A percentile compares a stretch with the other conserved stretches of the same genome.
phyloP scores from a whole-genome alignment of 805 yeast genomes.

The Cyberlindnera xylosilytica region DNA sequence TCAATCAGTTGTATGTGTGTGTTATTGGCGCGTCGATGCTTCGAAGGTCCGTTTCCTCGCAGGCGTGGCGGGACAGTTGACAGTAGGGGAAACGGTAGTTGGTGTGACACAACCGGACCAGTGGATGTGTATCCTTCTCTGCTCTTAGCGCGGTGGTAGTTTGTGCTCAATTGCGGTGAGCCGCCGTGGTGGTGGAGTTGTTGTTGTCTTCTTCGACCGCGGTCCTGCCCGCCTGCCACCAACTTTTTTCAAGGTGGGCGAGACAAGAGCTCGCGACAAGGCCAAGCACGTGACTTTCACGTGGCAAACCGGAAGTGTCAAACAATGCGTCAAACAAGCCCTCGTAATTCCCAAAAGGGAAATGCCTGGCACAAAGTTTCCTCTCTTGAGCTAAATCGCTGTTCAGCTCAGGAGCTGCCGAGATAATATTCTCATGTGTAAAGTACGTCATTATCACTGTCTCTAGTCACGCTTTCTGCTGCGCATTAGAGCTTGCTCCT shows the following conservation, averaged over 20 bases:
- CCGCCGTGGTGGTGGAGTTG: background rate
- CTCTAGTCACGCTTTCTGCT: no score
- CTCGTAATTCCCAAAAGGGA: no score
- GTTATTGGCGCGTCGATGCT: background rate
- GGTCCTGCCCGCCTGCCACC: background rate
- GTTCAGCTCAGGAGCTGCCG: no score
- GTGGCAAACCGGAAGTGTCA: constrained; percentile 11
- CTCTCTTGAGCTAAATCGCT: no score
- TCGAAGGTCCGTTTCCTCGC: background rate
- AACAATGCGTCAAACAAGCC: no score
- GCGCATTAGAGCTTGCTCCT: no score
- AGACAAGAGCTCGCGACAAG: background rate
- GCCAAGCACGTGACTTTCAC: constrained; percentile 20
- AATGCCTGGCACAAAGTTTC: no score
- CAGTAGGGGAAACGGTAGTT: no score
- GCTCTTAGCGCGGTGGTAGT: background rate
- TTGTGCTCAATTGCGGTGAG: background rate
- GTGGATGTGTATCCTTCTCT: background rate
- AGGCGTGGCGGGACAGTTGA: background rate
- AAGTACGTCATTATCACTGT: no score
- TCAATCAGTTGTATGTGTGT: no score
- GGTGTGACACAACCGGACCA: background rate
- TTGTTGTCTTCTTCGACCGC: background rate
- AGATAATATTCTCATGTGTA: no score
- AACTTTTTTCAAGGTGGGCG: constrained; percentile 2